Base-by-base conservation (phyloP, 768 basidiomycete genomes). In the Leucocoprinus leucothites region DNA sequence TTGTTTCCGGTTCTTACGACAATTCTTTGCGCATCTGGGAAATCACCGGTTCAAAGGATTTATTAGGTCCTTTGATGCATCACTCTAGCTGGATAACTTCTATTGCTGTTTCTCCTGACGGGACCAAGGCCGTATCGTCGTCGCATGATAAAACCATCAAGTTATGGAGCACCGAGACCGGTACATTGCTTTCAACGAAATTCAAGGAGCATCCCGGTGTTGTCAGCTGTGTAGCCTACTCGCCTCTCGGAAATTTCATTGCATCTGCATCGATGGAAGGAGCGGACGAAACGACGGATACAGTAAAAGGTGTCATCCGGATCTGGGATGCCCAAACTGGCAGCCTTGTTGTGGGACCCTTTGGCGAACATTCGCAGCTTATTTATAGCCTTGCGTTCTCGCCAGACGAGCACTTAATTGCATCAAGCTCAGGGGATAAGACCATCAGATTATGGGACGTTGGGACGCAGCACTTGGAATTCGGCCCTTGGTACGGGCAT, bases 371-470 rank as follows among this genome's bases (percentile, higher is more conserved):
- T 51, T 53, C 49, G 22, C 65, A 66, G 48, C 67, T 63, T 40
- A 64, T 75, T 34, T 79, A 77, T 14, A 64, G 67, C 2, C 48
- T 75, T 34, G 63, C 66, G 1, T 71, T 74, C 58, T 67, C 58
- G 9, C 54, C 48, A 16, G 47, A 59, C 41, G 58, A 47, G 9
- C 26, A 31, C n/a, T 51, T 49, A 22, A 49, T 59, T 25, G 53
- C 48, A 14, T 56, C 48, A n/a, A 38, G 54, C 28, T 56, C 53
- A 14, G 21, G 28, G 14, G 58, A 59, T 14, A 22, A 28, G 13
- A 52, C 52, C 4, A 41, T 62, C 9, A 36, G 51, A 22, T 36
- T 62, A 22, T 58, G 57, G 50, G 49, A 53, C 24, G 34, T 58
- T n/a, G 19, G 44, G 19, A 19, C 35, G 3, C 36, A 14, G 19